Percentiles rank a stretch among this genome's conserved stretches.
These are phyloP conservation scores for Sporodiniella umbellata DNA, from an alignment of 371 early-diverging fungal genomes.

Conservation along the genomic window DNA sequence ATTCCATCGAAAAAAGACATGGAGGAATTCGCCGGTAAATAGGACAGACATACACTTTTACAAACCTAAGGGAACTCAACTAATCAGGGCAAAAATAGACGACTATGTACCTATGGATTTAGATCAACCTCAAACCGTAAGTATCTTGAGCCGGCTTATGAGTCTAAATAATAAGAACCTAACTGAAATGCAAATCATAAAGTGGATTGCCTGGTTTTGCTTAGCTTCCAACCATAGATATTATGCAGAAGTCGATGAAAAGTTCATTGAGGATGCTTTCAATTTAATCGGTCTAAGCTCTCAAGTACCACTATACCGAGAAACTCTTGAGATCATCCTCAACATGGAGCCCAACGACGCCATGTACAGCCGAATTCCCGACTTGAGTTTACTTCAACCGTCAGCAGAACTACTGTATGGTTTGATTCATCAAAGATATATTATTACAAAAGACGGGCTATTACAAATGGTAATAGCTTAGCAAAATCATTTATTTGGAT, in stretches of 20 bases:
- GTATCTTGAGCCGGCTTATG: neutral
- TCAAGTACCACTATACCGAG: conserved; percentile 74
- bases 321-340: conserved; percentile 80
- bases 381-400: conserved; percentile 38
- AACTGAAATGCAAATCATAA: conserved; percentile 6
- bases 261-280: conserved; percentile 90
- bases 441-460: conserved; percentile 75
- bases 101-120: neutral
- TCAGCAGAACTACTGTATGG: conserved; percentile 71
- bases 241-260: conserved; percentile 79
- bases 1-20: too few species aligned
- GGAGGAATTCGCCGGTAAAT: too few species aligned
- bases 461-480: conserved; percentile 59
- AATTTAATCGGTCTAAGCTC: conserved; percentile 85
- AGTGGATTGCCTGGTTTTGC: conserved; percentile 94
- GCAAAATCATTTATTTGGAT: neutral
- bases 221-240: conserved; percentile 73
- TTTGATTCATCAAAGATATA: conserved; percentile 81
- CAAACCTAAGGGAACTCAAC: too few species aligned
- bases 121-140: conserved; percentile 5
- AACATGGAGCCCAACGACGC: conserved; percentile 70
- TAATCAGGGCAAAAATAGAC: too few species aligned
- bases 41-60: too few species aligned
- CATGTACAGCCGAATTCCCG: conserved; percentile 39
- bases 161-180: neutral